Evolutionary conservation across 2,329 filamentous ascomycete genomes (phyloP).

Genomic region (Fusarium aywerte): DNA sequence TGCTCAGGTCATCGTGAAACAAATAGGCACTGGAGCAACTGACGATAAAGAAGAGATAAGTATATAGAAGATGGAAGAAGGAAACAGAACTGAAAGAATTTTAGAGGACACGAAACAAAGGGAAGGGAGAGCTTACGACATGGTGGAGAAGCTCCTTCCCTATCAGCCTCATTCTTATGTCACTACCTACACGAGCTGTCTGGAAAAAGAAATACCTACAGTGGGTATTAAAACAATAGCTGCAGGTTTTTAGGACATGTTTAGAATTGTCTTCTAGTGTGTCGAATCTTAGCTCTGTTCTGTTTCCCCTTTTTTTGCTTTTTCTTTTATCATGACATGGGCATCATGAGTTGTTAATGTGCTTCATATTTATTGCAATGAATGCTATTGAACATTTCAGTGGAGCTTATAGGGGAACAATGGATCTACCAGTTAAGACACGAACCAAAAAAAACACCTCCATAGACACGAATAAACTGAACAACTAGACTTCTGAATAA

Average conservation of each 20-base stretch:
- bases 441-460: neutral
- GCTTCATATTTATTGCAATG: neutral
- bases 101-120: neutral
- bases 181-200: neutral
- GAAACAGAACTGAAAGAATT: neutral
- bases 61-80: neutral
- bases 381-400: neutral
- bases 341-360: neutral
- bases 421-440: neutral
- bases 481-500: neutral
- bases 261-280: neutral
- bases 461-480: neutral
- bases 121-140: slow-evolving; percentile 18
- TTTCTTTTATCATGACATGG: neutral
- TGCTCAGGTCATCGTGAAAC: neutral
- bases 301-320: neutral
- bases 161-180: slow-evolving; percentile 1
- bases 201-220: slow-evolving; percentile 4
- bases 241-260: neutral
- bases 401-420: neutral
- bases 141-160: slow-evolving; percentile 27
- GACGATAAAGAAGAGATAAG: neutral
- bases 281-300: neutral
- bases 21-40: too few species aligned
- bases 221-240: neutral